Percentiles rank a stretch among this genome's conserved stretches.
phyloP scores from a whole-genome alignment of 768 basidiomycete genomes.

The Trametes punicea region DNA sequence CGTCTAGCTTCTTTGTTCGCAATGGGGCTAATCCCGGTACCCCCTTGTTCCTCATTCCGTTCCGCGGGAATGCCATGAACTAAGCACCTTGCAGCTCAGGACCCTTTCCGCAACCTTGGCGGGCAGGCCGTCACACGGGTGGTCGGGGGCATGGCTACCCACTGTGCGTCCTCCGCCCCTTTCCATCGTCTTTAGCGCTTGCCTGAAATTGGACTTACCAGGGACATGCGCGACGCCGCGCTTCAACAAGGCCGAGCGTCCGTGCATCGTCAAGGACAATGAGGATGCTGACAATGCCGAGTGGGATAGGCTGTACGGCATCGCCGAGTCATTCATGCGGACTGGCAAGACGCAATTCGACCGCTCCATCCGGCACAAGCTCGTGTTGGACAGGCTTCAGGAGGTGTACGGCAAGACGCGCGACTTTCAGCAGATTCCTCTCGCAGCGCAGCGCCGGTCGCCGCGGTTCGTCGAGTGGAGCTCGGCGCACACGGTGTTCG shows the following conservation, averaged over 20 bases:
- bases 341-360: slow-evolving; percentile 20
- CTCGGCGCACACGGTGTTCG: slow-evolving; percentile 18
- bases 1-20: background rate
- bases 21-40: background rate
- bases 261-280: slow-evolving; percentile 5
- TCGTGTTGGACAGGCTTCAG: slow-evolving; percentile 21
- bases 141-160: slow-evolving; percentile 28
- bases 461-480: slow-evolving; percentile 26
- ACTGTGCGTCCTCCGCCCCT: background rate
- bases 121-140: slow-evolving; percentile 26
- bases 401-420: slow-evolving; percentile 5
- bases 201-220: slow-evolving; percentile 4
- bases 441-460: slow-evolving; percentile 24
- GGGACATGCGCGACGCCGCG: slow-evolving; percentile 24
- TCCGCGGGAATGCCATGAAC: slow-evolving; percentile 5
- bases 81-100: slow-evolving; percentile 5
- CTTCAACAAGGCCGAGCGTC: slow-evolving; percentile 19
- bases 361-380: slow-evolving; percentile 25
- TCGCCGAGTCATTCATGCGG: slow-evolving; percentile 21
- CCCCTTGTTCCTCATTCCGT: background rate
- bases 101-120: slow-evolving; percentile 20
- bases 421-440: slow-evolving; percentile 19
- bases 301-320: slow-evolving; percentile 22
- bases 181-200: background rate
- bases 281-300: background rate